phyloP scores from a whole-genome alignment of 2,329 filamentous ascomycete genomes.

The Amylocarpus encephaloides region DNA sequence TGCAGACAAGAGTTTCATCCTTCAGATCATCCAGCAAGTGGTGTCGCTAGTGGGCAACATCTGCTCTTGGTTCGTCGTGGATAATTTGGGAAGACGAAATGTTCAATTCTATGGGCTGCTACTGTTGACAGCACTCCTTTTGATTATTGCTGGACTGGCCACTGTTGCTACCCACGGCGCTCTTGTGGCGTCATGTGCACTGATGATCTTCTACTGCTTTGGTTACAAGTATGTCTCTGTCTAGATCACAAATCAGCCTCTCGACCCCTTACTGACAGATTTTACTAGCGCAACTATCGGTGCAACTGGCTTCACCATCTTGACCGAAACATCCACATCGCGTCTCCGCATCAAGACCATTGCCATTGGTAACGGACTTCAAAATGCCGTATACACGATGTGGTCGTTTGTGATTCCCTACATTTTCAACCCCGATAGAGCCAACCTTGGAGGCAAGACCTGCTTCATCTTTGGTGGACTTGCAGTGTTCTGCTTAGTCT shows the following conservation, averaged over 20 bases:
- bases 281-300: slow-evolving; percentile 36
- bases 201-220: background rate
- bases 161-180: background rate
- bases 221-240: no score
- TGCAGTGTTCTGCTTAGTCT: slow-evolving; percentile 32
- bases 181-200: background rate
- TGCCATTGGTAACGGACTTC: slow-evolving; percentile 15
- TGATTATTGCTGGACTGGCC: slow-evolving; percentile 5
- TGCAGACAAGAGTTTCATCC: slow-evolving; percentile 31
- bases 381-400: slow-evolving; percentile 1
- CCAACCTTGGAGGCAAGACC: slow-evolving; percentile 24
- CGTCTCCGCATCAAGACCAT: slow-evolving; percentile 22
- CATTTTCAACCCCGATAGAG: slow-evolving; percentile 32
- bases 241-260: no score
- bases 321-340: slow-evolving; percentile 22
- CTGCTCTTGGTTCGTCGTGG: slow-evolving; percentile 15
- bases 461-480: slow-evolving; percentile 28
- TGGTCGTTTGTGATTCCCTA: slow-evolving; percentile 21
- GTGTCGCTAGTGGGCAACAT: slow-evolving; percentile 33
- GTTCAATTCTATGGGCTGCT: slow-evolving; percentile 6
- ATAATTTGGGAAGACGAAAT: slow-evolving; percentile 9
- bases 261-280: background rate
- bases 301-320: slow-evolving; percentile 25
- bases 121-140: slow-evolving; percentile 5
- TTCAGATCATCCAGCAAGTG: slow-evolving; percentile 34